These are phyloP conservation scores for Arthrobotrys sinensis DNA, from an alignment of 2,329 filamentous ascomycete genomes.

Conservation along the genomic window DNA sequence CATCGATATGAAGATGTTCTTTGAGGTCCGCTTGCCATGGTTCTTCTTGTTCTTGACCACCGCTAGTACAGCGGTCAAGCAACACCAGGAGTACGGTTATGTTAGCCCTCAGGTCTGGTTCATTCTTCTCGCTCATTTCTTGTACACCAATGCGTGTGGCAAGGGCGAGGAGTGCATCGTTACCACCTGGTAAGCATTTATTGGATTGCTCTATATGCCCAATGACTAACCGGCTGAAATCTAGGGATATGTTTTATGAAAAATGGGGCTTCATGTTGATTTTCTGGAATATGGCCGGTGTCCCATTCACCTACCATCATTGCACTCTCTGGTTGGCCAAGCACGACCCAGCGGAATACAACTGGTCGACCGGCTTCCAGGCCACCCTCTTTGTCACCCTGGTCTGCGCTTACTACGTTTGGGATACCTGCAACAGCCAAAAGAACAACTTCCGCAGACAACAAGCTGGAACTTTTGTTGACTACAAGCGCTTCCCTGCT, in stretches of 20 bases:
- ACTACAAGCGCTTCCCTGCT: conserved; percentile 87
- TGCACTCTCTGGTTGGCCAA: conserved; percentile 91
- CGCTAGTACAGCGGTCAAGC: conserved; percentile 81
- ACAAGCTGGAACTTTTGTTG: conserved; percentile 79
- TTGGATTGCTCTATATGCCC: background rate
- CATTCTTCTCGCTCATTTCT: conserved; percentile 88
- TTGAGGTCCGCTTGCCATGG: conserved; percentile 92
- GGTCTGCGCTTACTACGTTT: conserved; percentile 88
- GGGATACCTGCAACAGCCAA: conserved; percentile 92
- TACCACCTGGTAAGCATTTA: conserved; percentile 78
- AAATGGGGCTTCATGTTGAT: conserved; percentile 98
- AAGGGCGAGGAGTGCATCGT: conserved; percentile 94
- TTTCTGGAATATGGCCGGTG: conserved; percentile 96
- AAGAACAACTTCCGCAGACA: conserved; percentile 91
- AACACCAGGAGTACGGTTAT: conserved; percentile 88
- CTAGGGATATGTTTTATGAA: conserved; percentile 93
- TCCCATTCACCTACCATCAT: conserved; percentile 92
- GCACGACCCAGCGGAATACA: conserved; percentile 83
- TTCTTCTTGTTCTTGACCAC: conserved; percentile 87
- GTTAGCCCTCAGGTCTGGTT: conserved; percentile 88
- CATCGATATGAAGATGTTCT: conserved; percentile 95
- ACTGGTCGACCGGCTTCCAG: conserved; percentile 77
- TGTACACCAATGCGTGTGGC: conserved; percentile 91
- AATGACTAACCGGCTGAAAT: conserved; percentile 2
- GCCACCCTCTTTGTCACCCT: conserved; percentile 78